phyloP scores from a whole-genome alignment of 192 early-diverging fungal genomes.

The Jimgerdemannia flammicorona region DNA sequence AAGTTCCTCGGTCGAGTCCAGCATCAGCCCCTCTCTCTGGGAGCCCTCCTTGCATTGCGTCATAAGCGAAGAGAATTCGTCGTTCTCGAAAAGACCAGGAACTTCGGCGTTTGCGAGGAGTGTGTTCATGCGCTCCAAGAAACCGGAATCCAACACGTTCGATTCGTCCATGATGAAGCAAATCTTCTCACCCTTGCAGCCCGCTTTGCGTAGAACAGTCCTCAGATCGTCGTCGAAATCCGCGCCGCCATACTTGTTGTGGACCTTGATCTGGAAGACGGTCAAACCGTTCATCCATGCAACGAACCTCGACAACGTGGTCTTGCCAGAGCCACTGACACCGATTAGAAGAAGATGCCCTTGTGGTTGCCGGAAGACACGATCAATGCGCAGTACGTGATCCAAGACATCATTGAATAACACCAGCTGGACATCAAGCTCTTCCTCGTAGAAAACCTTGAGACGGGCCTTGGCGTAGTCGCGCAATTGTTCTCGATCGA shows the following conservation, averaged over 20 bases:
- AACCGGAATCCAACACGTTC: conserved; percentile 94
- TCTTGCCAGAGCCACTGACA: conserved; percentile 96
- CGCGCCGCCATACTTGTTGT: conserved; percentile 90
- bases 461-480: conserved; percentile 92
- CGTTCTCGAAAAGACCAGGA: conserved; percentile 98
- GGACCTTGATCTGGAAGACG: conserved; percentile 97
- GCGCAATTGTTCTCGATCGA: conserved; percentile 83
- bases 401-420: conserved; percentile 98
- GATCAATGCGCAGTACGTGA: conserved; percentile 96
- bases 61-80: conserved; percentile 94
- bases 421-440: conserved; percentile 94
- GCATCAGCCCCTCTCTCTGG: conserved; percentile 85
- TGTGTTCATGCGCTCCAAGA: conserved; percentile 99
- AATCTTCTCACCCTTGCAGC: conserved; percentile 97
- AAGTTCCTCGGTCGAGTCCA: conserved; percentile 93
- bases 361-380: conserved; percentile 97
- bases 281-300: conserved; percentile 99
- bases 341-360: conserved; percentile 98
- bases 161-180: conserved; percentile 99
- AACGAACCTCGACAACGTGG: conserved; percentile 97
- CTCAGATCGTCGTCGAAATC: conserved; percentile 99
- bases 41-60: conserved; percentile 93
- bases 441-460: conserved; percentile 99
- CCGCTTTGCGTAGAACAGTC: conserved; percentile 80
- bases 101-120: conserved; percentile 98